Base-by-base conservation (phyloP, 1,139 yeast genomes). In the Meyerozyma sp. region DNA sequence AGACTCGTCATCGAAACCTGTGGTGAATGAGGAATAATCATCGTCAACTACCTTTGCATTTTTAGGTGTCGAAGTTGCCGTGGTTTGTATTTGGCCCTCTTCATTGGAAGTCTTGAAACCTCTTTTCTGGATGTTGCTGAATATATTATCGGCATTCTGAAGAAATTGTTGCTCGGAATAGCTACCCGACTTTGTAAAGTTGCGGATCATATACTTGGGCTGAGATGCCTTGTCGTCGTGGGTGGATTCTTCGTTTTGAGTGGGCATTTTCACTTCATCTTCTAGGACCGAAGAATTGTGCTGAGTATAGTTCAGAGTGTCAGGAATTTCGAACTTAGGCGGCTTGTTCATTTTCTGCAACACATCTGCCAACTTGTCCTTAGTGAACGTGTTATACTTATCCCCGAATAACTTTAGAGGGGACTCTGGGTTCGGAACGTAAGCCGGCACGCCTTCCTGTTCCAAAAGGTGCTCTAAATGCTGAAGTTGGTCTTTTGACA, bases 351-450 rank as follows among this genome's bases (percentile, higher is more conserved):
- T 53, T 32, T 62, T 62, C 29, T 59, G 57, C 35, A 68, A 45
- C 5, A 70, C 50, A 16, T 65, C 71, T 42, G 55, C 63, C 36
- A 73, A 58, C 43, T 62, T 61, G 4, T 65, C 68, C 43, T 67
- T 69, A 1, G 77, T 73, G 44, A 59, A 73, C 0, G 78, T 73
- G 49, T 73, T 68, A 47, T 71, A 71, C 30, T 66, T 60, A 36
- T 62, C 65, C 7, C 65, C 63, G 49, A 65, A 72, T 26, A 72
- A 52, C 47, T 72, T 72, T 43, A 72, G 61, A 0, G 77, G 77
- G 1, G 76, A 70, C 36, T 59, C 54, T 13, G 58, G 42, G 32
- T 44, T 44, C 8, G 48, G 44, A 8, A 36, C 14, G 8, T 38
- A 37, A n/a, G 25, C 34, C 18, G 32, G 37, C 3, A 34, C 51